Conservation (phyloP, 371 early-diverging fungal genomes). For the Entomophthora muscae region DNA sequence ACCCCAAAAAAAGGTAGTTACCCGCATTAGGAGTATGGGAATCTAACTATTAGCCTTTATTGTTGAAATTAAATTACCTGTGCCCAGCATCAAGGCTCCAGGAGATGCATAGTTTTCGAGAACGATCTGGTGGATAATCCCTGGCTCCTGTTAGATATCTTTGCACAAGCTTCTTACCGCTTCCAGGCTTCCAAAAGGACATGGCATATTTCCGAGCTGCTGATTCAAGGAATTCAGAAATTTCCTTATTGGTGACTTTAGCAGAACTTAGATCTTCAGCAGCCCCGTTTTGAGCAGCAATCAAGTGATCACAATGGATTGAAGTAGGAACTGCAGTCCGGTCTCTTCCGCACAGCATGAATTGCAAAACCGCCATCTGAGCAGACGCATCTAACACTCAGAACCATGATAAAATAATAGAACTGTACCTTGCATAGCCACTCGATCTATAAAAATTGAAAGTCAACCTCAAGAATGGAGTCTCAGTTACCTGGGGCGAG, state of each 20-base stretch:
- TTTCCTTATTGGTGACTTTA: slow-evolving; percentile 53
- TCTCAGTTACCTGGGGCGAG: not conserved
- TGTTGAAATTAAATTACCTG: slow-evolving; percentile 17
- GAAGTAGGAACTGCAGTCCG: slow-evolving; percentile 75
- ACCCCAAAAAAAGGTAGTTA: slow-evolving; percentile 8
- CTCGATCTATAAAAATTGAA: slow-evolving; percentile 32
- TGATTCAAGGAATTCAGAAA: slow-evolving; percentile 67
- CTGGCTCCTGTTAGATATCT: not conserved
- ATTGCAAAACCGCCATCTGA: slow-evolving; percentile 83
- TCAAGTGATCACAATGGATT: slow-evolving; percentile 87
- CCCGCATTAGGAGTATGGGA: slow-evolving; percentile 59
- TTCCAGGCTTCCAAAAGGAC: slow-evolving; percentile 80
- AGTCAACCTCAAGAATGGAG: no score
- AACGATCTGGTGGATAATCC: slow-evolving; percentile 83
- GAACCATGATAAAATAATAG: not conserved
- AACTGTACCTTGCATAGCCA: slow-evolving; percentile 50
- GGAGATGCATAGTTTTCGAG: slow-evolving; percentile 89
- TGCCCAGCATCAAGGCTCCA: slow-evolving; percentile 79
- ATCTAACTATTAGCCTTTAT: slow-evolving; percentile 15
- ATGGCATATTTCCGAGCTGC: slow-evolving; percentile 71
- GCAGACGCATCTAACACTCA: slow-evolving; percentile 45
- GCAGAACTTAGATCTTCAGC: slow-evolving; percentile 50
- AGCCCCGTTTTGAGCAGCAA: slow-evolving; percentile 60
- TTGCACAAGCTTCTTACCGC: slow-evolving; percentile 18
- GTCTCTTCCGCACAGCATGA: slow-evolving; percentile 76